These are phyloP conservation scores for Patellaria atrata DNA, from an alignment of 495 filamentous ascomycete genomes.

Conservation along the genomic window DNA sequence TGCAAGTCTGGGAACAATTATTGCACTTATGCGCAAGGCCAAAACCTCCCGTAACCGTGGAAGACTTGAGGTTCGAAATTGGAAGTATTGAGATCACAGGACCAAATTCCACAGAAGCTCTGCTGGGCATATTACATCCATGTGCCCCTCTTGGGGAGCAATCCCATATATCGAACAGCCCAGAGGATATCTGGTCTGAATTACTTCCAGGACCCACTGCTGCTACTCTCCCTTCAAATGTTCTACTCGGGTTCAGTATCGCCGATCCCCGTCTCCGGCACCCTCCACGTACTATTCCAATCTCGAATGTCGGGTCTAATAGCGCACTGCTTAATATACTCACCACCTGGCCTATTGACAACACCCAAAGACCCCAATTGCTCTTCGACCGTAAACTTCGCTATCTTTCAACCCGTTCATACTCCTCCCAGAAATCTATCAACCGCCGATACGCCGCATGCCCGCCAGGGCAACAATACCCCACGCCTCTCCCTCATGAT, in stretches of 20 bases:
- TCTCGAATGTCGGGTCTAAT: constrained; percentile 30
- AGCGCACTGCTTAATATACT: constrained; percentile 42
- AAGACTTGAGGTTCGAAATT: constrained; percentile 86
- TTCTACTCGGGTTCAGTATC: constrained; percentile 56
- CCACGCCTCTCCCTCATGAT: constrained; percentile 48
- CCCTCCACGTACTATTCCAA: constrained; percentile 40
- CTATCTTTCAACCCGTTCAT: constrained; percentile 40
- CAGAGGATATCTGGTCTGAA: constrained; percentile 44
- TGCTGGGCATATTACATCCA: constrained; percentile 58
- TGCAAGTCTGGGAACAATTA: constrained; percentile 70
- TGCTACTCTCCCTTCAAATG: constrained; percentile 55
- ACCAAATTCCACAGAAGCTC: constrained; percentile 66
- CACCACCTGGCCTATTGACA: constrained; percentile 57
- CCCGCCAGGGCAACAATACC: constrained; percentile 47
- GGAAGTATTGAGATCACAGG: constrained; percentile 85
- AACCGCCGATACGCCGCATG: constrained; percentile 66
- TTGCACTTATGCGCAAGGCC: constrained; percentile 53
- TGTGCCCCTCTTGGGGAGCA: constrained; percentile 21
- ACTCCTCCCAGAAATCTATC: constrained; percentile 73
- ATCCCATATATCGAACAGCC: constrained; percentile 25
- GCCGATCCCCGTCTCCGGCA: constrained; percentile 68
- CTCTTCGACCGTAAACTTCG: constrained; percentile 60
- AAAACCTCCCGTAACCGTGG: constrained; percentile 57
- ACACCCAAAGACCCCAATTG: constrained; percentile 33
- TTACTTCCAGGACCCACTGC: constrained; percentile 62